Conservation (phyloP, 768 basidiomycete genomes). For the Symmetrospora coprosmae region DNA sequence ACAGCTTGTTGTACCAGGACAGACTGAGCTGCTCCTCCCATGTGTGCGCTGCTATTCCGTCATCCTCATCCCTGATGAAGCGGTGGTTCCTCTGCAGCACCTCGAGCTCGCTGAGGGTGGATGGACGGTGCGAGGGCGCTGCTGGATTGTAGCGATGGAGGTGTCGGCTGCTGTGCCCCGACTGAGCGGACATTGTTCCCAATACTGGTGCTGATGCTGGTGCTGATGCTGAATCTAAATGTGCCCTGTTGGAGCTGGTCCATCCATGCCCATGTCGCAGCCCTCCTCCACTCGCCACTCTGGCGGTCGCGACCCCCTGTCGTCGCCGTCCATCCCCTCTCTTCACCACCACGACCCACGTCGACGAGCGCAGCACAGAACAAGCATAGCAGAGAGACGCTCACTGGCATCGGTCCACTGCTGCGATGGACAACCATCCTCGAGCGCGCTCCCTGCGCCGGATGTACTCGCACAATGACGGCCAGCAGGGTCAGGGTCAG, state of each 20-base stretch:
- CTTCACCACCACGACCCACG: too few relatives aligned
- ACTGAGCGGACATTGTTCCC: too few relatives aligned
- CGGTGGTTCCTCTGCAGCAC: conserved; percentile 17
- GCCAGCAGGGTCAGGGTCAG: neutral
- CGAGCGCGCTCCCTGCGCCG: conserved; percentile 19
- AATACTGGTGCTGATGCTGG: too few relatives aligned
- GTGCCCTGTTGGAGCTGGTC: too few relatives aligned
- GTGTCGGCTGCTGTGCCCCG: too few relatives aligned
- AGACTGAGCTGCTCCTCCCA: conserved; percentile 10
- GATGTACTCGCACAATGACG: conserved; percentile 6
- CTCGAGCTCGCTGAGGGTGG: conserved; percentile 7
- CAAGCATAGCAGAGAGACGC: too few relatives aligned
- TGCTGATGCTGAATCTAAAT: too few relatives aligned
- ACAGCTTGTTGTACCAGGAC: conserved; percentile 25
- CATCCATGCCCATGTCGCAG: too few relatives aligned
- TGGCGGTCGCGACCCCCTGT: too few relatives aligned
- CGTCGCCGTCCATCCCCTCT: too few relatives aligned
- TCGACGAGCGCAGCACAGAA: too few relatives aligned
- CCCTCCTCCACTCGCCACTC: too few relatives aligned
- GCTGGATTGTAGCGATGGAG: conserved; percentile 8
- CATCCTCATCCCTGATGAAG: conserved; percentile 14
- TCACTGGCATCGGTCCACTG: neutral
- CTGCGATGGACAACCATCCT: conserved; percentile 8
- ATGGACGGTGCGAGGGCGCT: neutral
- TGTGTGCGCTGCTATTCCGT: neutral